These are phyloP conservation scores for Leccinum variicolor DNA, from an alignment of 768 basidiomycete genomes.

Conservation along the genomic window DNA sequence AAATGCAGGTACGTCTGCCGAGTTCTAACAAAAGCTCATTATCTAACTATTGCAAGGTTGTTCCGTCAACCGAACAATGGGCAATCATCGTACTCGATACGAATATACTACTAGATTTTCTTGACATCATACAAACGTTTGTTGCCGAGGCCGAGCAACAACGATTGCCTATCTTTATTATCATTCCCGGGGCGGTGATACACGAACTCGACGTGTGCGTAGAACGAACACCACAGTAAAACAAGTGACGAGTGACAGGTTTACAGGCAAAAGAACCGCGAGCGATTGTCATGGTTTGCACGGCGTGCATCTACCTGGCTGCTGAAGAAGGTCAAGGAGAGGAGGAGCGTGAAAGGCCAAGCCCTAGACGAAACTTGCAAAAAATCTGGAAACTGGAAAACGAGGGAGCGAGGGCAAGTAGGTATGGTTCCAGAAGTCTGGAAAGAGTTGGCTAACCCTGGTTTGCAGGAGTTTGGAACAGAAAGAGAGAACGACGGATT, in stretches of 20 bases:
- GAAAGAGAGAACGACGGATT: conserved; percentile 61
- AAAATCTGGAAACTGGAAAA: conserved; percentile 58
- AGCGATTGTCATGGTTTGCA: conserved; percentile 56
- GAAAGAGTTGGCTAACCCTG: not conserved
- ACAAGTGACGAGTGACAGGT: not conserved
- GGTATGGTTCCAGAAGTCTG: not conserved
- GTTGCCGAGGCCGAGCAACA: conserved; percentile 55
- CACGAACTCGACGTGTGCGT: conserved; percentile 73
- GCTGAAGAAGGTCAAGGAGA: conserved; percentile 55
- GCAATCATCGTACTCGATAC: conserved; percentile 70
- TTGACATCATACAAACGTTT: conserved; percentile 63
- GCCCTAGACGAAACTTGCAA: conserved; percentile 63
- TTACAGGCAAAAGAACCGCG: conserved; percentile 39
- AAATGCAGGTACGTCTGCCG: conserved; percentile 59
- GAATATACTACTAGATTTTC: conserved; percentile 68
- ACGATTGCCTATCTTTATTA: conserved; percentile 49
- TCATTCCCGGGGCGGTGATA: conserved; percentile 74
- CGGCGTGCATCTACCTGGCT: conserved; percentile 70
- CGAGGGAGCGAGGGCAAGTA: conserved; percentile 44
- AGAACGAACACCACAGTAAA: not conserved
- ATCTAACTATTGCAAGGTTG: conserved; percentile 29
- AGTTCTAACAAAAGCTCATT: not conserved
- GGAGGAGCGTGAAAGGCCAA: conserved; percentile 55
- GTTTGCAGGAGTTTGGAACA: conserved; percentile 19
- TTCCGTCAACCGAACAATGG: conserved; percentile 37